Base-by-base conservation (phyloP, 495 filamentous ascomycete genomes). In the Penicillium cinerascens region DNA sequence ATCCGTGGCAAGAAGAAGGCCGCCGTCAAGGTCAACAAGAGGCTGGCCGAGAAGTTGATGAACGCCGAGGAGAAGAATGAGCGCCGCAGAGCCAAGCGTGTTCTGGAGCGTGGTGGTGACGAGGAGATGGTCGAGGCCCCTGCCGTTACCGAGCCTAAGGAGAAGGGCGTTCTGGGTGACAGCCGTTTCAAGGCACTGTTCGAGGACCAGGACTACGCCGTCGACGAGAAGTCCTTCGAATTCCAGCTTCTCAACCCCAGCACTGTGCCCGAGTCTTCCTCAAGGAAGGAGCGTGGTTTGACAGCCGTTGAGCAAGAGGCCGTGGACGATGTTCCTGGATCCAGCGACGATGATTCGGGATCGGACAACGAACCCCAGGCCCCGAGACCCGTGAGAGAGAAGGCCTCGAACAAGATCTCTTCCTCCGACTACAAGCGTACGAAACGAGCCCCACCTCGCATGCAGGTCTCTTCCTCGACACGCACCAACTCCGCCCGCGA, bases 1-100 rank as follows among this genome's bases (percentile, higher is more conserved):
- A 97, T 99, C 64, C 78, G 95, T 55, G 90, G 92, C 51, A 87
- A 84, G 64, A 95, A 92, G 79, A 93, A 92, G 76, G 87, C 92
- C 54, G 85, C 89, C 61, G 89, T 95, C 71, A 91, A 89, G 63
- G 87, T 91, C 55, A 96, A 96, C 74, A 84, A 86, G 64, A 83
- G 77, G 49, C 71, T 97, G 49, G 92, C 88, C 13, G 91, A 97
- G 70, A 89, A 85, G 66, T 76, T 97, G 29, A 72, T 91, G 59
- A 80, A 85, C 51, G 76, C 82, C 36, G 88, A 96, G 70, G 89
- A 95, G 66, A 89, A 87, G 68, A 83, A 85, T 47, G 87, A 87
- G 60, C 81, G 84, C 33, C 75, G 86, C n/a, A 74, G 72, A 40
- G 83, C 82, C 11, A 71, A 77, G 56, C 70, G 77, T n/a, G 71